Evolutionary conservation across 176 grass and related monocot species (phyloP).

Genomic region (Phoenix dactylifera): DNA sequence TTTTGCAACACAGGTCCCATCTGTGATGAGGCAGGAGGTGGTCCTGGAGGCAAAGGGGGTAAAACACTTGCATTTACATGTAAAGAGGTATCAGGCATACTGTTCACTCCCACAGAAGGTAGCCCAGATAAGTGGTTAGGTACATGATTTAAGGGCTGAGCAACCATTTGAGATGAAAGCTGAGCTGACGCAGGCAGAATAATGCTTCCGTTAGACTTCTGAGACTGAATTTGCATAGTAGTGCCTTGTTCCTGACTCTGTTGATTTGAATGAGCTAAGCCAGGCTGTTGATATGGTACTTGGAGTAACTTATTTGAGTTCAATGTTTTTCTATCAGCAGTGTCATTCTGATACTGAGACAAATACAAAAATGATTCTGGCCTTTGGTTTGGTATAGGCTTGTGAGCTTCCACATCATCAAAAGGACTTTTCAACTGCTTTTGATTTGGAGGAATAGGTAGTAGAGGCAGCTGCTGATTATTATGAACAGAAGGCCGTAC

Average conservation of each 20-base stretch:
- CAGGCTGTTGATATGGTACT: constrained; percentile 33
- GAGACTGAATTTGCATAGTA: constrained; percentile 38
- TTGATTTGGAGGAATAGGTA: constrained; percentile 26
- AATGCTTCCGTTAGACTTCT: constrained; percentile 29
- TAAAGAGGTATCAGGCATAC: constrained; percentile 19
- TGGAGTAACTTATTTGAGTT: constrained; percentile 23
- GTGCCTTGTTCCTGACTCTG: constrained; percentile 32
- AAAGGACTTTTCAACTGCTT: constrained; percentile 40
- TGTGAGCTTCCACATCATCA: constrained; percentile 42
- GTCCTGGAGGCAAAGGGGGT: constrained; percentile 51
- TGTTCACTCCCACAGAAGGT: constrained; percentile 8
- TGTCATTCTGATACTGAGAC: constrained; percentile 37
- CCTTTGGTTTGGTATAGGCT: constrained; percentile 32
- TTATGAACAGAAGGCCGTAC: constrained; percentile 36
- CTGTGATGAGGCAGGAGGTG: constrained; percentile 43
- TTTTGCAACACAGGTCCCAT: constrained; percentile 38
- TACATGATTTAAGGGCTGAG: constrained; percentile 24
- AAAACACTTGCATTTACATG: constrained; percentile 27
- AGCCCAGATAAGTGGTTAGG: constrained; percentile 30
- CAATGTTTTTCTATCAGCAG: constrained; percentile 29
- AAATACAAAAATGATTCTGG: constrained; percentile 49
- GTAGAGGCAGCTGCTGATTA: constrained; percentile 32
- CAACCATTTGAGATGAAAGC: constrained; percentile 8
- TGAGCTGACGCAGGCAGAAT: constrained; percentile 8
- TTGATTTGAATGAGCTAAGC: constrained; percentile 33